Conservation (phyloP, 371 early-diverging fungal genomes). For the Smittium culicis region DNA sequence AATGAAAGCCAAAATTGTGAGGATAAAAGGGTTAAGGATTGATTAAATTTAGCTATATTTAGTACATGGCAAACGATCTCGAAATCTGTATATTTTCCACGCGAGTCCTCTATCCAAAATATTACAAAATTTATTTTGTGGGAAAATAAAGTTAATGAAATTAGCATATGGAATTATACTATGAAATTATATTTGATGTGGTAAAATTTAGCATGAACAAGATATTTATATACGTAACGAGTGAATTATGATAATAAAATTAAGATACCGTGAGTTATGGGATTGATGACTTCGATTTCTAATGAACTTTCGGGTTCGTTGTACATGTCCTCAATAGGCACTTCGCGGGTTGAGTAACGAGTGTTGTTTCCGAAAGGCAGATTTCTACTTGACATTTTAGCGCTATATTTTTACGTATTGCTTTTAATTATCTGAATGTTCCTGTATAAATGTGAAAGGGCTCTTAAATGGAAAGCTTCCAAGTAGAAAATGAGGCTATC, state of each 20-base stretch:
- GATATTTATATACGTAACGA: no score
- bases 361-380: constrained; percentile 8
- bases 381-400: constrained; percentile 2
- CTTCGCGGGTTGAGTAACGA: constrained; percentile 2
- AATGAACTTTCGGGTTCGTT: constrained; percentile 92
- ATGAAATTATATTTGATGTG: no score
- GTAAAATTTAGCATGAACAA: no score
- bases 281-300: constrained; percentile 88
- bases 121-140: background rate
- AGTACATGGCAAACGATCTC: constrained; percentile 68
- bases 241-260: no score
- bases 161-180: no score
- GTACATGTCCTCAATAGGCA: constrained; percentile 36
- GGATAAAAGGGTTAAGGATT: no score
- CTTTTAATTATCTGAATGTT: no score
- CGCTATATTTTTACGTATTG: background rate
- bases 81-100: constrained; percentile 88
- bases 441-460: no score
- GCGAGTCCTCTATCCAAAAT: constrained; percentile 33
- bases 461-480: no score
- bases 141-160: no score
- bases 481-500: no score
- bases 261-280: constrained; percentile 70
- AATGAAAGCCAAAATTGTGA: background rate
- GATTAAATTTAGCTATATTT: constrained; percentile 34